These are phyloP conservation scores for Pseudocercospora eumusae DNA, from an alignment of 2,329 filamentous ascomycete species.

Conservation along the genomic window DNA sequence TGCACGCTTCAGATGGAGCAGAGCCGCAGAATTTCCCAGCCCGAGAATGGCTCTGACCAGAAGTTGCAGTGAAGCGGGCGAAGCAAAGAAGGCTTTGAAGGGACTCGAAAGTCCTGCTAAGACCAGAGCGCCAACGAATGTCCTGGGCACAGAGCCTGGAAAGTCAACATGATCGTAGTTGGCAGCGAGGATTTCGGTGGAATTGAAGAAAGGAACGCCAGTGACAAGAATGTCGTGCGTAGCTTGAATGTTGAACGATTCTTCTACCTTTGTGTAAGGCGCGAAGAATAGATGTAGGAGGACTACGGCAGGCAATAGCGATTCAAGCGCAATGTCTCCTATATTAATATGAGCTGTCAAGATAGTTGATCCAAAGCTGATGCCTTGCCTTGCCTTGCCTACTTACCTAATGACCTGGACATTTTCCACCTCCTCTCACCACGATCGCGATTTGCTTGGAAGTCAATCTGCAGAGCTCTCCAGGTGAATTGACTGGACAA, in stretches of 20 bases:
- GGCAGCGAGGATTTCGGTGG: conserved; percentile 41
- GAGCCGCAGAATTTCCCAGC: conserved; percentile 67
- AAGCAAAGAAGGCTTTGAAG: conserved; percentile 59
- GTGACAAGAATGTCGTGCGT: conserved; percentile 84
- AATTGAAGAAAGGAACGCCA: conserved; percentile 61
- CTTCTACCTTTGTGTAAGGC: conserved; percentile 96
- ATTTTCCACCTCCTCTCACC: conserved; percentile 12
- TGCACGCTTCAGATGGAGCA: conserved; percentile 66
- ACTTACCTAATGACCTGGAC: conserved; percentile 11
- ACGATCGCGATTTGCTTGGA: conserved; percentile 14
- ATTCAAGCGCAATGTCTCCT: conserved; percentile 52
- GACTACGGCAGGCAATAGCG: conserved; percentile 59
- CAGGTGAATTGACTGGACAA: conserved; percentile 25
- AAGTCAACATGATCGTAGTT: conserved; percentile 90
- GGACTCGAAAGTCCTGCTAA: conserved; percentile 74
- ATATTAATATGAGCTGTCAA: neutral
- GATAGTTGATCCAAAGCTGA: neutral
- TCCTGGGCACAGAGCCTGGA: conserved; percentile 85
- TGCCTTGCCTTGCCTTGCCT: too few relatives aligned
- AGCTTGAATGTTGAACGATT: conserved; percentile 97
- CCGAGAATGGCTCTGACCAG: conserved; percentile 76
- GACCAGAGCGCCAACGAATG: conserved; percentile 78
- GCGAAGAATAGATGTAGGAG: conserved; percentile 49
- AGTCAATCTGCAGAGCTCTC: conserved; percentile 29
- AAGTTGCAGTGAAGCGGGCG: conserved; percentile 59